Conservation (phyloP, 441 rosid species). For the California macrophylla region DNA sequence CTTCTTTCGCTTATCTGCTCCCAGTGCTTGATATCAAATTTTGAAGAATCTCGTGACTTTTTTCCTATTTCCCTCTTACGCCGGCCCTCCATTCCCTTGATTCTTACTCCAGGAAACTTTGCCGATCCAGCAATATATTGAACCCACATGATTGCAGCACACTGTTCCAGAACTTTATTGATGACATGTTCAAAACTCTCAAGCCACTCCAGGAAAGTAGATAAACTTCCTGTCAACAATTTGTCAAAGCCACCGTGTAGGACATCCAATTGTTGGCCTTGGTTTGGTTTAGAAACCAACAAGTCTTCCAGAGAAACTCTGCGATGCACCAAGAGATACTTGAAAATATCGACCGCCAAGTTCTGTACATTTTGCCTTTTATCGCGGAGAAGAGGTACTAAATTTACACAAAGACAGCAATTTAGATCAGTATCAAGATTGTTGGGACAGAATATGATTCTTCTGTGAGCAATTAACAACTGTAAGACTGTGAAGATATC, state of each 20-base stretch:
- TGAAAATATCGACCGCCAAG: slow-evolving; percentile 78
- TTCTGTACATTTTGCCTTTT: slow-evolving; percentile 73
- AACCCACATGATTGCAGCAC: slow-evolving; percentile 98
- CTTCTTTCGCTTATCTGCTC: slow-evolving; percentile 93
- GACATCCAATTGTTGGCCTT: slow-evolving; percentile 72
- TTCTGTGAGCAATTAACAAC: slow-evolving; percentile 84
- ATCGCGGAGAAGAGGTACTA: slow-evolving; percentile 76
- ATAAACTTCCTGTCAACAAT: slow-evolving; percentile 72
- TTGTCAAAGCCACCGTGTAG: slow-evolving; percentile 94
- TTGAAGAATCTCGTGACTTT: slow-evolving; percentile 74
- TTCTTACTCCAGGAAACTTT: slow-evolving; percentile 96
- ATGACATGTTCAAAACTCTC: slow-evolving; percentile 65
- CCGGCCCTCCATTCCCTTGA: slow-evolving; percentile 91
- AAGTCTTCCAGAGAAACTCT: slow-evolving; percentile 86
- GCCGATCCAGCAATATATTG: slow-evolving; percentile 93
- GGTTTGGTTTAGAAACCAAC: slow-evolving; percentile 83
- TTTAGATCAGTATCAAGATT: slow-evolving; percentile 90
- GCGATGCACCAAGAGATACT: slow-evolving; percentile 82
- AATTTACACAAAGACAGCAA: slow-evolving; percentile 90
- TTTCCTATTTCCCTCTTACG: slow-evolving; percentile 91
- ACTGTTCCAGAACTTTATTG: slow-evolving; percentile 88
- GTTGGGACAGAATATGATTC: slow-evolving; percentile 87
- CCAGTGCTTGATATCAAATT: slow-evolving; percentile 84
- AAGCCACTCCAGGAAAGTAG: slow-evolving; percentile 83
- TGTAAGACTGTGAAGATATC: slow-evolving; percentile 82